Evolutionary conservation across 192 early-diverging fungal species (phyloP).

Genomic region (Umbelopsis sp.): DNA sequence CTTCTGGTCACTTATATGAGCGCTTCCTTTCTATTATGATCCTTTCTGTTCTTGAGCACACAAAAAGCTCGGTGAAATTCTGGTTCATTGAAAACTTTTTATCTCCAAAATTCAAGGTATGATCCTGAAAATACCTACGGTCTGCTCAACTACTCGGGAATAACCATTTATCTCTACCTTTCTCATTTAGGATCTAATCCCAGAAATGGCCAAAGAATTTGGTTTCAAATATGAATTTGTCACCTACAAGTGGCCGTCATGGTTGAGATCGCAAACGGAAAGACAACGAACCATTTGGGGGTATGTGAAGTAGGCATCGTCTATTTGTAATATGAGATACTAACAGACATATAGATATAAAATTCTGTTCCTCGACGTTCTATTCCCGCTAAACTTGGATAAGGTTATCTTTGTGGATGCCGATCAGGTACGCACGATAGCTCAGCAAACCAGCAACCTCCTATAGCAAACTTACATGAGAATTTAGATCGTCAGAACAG

Average conservation of each 20-base stretch:
- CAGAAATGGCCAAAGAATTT: slow-evolving; percentile 83
- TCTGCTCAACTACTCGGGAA: too few relatives aligned
- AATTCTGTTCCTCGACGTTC: slow-evolving; percentile 96
- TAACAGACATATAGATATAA: slow-evolving; percentile 70
- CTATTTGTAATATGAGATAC: not conserved
- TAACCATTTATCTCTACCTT: not conserved
- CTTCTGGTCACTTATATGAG: slow-evolving; percentile 97
- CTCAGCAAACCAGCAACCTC: not conserved
- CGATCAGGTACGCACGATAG: slow-evolving; percentile 69
- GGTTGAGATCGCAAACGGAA: slow-evolving; percentile 89
- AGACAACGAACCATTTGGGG: slow-evolving; percentile 99
- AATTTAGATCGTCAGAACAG: slow-evolving; percentile 84
- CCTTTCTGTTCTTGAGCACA: slow-evolving; percentile 84
- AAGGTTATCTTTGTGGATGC: slow-evolving; percentile 99
- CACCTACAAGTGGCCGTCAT: slow-evolving; percentile 98
- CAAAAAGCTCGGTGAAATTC: slow-evolving; percentile 92
- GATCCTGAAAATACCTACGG: not conserved
- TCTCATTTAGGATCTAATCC: slow-evolving; percentile 78
- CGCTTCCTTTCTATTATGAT: slow-evolving; percentile 98
- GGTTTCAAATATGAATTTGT: slow-evolving; percentile 95
- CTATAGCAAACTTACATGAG: not conserved
- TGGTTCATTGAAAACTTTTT: slow-evolving; percentile 99
- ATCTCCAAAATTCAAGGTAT: slow-evolving; percentile 92
- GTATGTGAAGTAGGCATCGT: slow-evolving; percentile 9
- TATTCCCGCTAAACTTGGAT: slow-evolving; percentile 92